Base-by-base conservation (phyloP, 441 rosid genomes). In the Populus hybrid region DNA sequence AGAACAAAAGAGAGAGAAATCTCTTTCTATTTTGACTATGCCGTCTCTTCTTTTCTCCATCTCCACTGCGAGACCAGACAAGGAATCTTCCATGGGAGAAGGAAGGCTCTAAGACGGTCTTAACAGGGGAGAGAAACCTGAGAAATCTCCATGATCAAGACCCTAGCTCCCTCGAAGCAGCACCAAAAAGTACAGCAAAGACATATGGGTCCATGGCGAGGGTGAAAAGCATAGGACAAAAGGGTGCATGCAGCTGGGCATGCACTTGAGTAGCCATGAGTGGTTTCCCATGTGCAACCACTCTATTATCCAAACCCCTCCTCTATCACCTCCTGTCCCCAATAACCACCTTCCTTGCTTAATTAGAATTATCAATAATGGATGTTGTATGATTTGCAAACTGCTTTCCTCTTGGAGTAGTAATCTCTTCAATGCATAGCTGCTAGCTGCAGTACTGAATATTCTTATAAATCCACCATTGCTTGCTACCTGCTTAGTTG, bases 231-330 rank as follows among this genome's bases (percentile, higher is more conserved):
- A 10, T 7, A 66, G 78, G 75, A 21, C 74, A 74, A 28, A 69
- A 29, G 81, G 78, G 20, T 74, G 78, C 69, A 80, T 82, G 85
- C 79, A 80, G 20, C 45, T 38, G 68, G 79, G 71, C 45, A 53
- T 73, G 79, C 83, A 84, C 83, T 90, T 50, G 87, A 87, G 83
- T 87, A 65, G 38, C 79, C 79, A 83, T 87, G 78, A 86, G 77
- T 85, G 82, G 76, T 76, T 77, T 76, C 63, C 89, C 89, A 83
- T 87, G 89, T 88, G 92, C 87, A 75, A 66, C 83, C 76, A 56
- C 36, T 76, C 77, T 23, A 45, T 21, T 68, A 5, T 70, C 79
- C 50, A 11, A 65, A 71, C 76, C 82, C 31, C 28, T 24, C 56
- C 6, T 53, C 61, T 14, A 61, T 80, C 76, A 33, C 64, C 36